phyloP scores from a whole-genome alignment of 805 yeast species.

The Priceomyces melissophilus region DNA sequence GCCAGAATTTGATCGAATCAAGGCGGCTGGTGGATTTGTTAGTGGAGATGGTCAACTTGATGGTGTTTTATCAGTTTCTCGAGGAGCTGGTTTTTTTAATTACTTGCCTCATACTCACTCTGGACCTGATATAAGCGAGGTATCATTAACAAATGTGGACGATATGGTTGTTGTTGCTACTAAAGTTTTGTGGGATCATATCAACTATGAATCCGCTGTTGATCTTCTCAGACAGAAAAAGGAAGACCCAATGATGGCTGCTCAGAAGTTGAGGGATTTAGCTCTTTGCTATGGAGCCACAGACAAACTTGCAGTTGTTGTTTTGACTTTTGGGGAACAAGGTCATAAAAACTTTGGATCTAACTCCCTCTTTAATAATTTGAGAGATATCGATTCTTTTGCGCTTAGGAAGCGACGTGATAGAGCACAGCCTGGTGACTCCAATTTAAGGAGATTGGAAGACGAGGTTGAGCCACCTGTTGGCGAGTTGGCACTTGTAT shows the following conservation, averaged over 20 bases:
- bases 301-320: conserved; percentile 77
- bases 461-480: conserved; percentile 93
- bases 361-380: conserved; percentile 32
- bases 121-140: conserved; percentile 72
- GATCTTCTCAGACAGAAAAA: conserved; percentile 82
- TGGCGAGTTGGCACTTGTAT: conserved; percentile 92
- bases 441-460: conserved; percentile 75
- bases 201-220: conserved; percentile 81
- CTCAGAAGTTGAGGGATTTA: conserved; percentile 88
- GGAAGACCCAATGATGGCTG: conserved; percentile 84
- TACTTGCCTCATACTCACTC: conserved; percentile 85
- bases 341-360: conserved; percentile 27
- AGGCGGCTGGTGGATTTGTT: conserved; percentile 90
- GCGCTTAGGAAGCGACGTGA: conserved; percentile 46
- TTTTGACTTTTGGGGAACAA: conserved; percentile 63
- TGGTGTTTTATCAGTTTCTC: conserved; percentile 75
- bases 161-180: conserved; percentile 85
- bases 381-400: conserved; percentile 34
- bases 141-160: conserved; percentile 61
- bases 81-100: conserved; percentile 90
- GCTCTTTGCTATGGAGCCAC: conserved; percentile 89
- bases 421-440: conserved; percentile 48
- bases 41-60: conserved; percentile 81
- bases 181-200: conserved; percentile 77
- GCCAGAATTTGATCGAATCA: conserved; percentile 76